These are phyloP conservation scores for Exophiala sp. DNA, from an alignment of 2,329 filamentous ascomycete species.

Conservation along the genomic window DNA sequence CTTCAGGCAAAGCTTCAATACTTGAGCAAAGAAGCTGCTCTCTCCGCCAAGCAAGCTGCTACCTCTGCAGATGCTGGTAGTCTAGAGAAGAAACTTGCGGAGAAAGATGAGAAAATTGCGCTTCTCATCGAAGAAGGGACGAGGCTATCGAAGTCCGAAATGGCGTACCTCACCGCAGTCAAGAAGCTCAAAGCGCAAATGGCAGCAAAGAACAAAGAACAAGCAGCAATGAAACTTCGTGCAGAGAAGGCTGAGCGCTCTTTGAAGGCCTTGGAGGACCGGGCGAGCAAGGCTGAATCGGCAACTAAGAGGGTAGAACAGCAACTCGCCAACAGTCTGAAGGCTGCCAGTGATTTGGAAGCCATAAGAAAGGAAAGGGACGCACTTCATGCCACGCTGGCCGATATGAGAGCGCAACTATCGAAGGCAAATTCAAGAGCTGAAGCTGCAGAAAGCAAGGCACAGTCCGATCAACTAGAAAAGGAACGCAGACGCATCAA, in stretches of 20 bases:
- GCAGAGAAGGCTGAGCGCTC: constrained; percentile 56
- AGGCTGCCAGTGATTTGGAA: constrained; percentile 54
- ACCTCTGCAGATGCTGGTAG: constrained; percentile 59
- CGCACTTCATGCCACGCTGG: constrained; percentile 58
- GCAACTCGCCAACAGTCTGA: constrained; percentile 47
- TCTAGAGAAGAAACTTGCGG: constrained; percentile 70
- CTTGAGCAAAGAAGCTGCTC: constrained; percentile 70
- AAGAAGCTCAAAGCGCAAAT: constrained; percentile 64
- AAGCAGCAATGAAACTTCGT: constrained; percentile 49
- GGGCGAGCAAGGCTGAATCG: constrained; percentile 56
- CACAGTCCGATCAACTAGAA: constrained; percentile 61
- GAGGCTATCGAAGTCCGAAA: constrained; percentile 75
- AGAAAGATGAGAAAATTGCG: constrained; percentile 86
- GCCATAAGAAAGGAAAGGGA: constrained; percentile 58
- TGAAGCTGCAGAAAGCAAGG: constrained; percentile 60
- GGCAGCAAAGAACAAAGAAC: constrained; percentile 48
- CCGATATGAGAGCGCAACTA: constrained; percentile 63
- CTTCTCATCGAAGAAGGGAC: constrained; percentile 88
- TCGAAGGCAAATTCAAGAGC: constrained; percentile 61
- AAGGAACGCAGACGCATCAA: constrained; percentile 54
- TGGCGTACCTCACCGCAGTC: constrained; percentile 74
- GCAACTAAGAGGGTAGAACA: constrained; percentile 53
- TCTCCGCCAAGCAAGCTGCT: constrained; percentile 65
- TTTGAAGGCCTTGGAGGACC: constrained; percentile 44
- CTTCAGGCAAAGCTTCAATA: constrained; percentile 88